Evolutionary conservation across 331 rosid species (phyloP).

Genomic region (Quercus lobata): DNA sequence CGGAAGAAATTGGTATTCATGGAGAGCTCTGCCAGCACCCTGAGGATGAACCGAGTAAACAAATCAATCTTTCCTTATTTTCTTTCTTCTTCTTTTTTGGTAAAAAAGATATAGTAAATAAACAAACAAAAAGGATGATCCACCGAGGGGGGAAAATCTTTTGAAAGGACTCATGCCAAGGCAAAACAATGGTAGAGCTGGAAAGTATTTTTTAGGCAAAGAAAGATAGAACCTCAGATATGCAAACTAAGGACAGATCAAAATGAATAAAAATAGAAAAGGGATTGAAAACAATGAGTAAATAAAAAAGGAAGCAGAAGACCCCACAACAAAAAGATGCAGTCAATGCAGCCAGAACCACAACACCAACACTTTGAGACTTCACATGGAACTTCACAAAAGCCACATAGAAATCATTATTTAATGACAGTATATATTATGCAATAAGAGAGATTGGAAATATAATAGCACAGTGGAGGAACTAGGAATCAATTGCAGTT

Average conservation of each 20-base stretch:
- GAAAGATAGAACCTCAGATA: not conserved
- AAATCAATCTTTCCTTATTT: not conserved
- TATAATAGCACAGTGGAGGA: not conserved
- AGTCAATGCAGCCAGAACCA: not conserved
- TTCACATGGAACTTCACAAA: not conserved
- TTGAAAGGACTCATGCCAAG: not conserved
- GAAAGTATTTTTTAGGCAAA: not conserved
- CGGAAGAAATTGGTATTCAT: slow-evolving; percentile 75
- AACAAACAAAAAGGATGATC: not conserved
- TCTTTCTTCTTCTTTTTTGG: not conserved
- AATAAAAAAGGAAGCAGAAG: not conserved
- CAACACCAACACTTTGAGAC: not conserved
- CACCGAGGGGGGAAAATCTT: not conserved
- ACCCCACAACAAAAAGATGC: not conserved
- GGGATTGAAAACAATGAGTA: not conserved
- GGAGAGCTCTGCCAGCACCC: slow-evolving; percentile 62
- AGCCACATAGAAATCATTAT: not conserved
- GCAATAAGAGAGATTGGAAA: not conserved
- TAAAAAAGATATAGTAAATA: not conserved
- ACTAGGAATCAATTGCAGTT: too few species aligned
- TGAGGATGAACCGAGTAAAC: slow-evolving; percentile 19
- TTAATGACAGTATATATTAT: not conserved
- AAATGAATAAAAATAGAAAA: not conserved
- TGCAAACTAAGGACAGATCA: not conserved
- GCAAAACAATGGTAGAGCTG: not conserved